phyloP scores from a whole-genome alignment of 2,329 filamentous ascomycete species.

The Aspergillus persii region DNA sequence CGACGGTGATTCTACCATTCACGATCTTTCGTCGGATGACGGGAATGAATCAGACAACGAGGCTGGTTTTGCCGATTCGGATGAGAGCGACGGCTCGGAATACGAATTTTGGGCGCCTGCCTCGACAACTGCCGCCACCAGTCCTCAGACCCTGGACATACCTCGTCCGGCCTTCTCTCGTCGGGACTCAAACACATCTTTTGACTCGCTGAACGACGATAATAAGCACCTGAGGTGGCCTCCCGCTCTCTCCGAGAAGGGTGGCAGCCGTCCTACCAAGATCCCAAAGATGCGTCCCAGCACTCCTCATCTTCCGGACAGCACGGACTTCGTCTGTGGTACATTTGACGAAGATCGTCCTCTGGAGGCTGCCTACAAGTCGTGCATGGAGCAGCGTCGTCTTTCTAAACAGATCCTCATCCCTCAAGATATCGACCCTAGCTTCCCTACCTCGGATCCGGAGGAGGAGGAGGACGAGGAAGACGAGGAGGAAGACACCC shows the following conservation, averaged over 20 bases:
- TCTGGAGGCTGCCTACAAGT: conserved; percentile 89
- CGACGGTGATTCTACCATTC: conserved; percentile 60
- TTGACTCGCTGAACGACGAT: conserved; percentile 48
- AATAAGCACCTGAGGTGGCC: conserved; percentile 25
- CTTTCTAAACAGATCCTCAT: conserved; percentile 76
- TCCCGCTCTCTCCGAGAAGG: conserved; percentile 28
- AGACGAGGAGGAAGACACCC: conserved; percentile 57
- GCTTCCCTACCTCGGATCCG: conserved; percentile 90
- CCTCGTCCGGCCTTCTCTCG: conserved; percentile 48
- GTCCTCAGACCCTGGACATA: conserved; percentile 51
- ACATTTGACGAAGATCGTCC: conserved; percentile 94
- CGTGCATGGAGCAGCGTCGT: conserved; percentile 76
- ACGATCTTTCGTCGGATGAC: conserved; percentile 53
- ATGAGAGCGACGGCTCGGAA: conserved; percentile 63
- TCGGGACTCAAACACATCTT: conserved; percentile 53
- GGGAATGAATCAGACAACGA: conserved; percentile 82
- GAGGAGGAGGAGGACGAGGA: conserved; percentile 83
- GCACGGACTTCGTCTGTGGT: conserved; percentile 98
- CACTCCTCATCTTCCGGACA: conserved; percentile 86
- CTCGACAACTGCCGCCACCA: conserved; percentile 50
- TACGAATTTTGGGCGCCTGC: conserved; percentile 63
- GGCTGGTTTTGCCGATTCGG: conserved; percentile 67
- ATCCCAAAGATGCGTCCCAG: conserved; percentile 60
- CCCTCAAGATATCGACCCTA: conserved; percentile 97
- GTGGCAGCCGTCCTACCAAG: conserved; percentile 36